Conservation (phyloP, 1,284 basidiomycete genomes). For the Ganoderma leucocontextum region DNA sequence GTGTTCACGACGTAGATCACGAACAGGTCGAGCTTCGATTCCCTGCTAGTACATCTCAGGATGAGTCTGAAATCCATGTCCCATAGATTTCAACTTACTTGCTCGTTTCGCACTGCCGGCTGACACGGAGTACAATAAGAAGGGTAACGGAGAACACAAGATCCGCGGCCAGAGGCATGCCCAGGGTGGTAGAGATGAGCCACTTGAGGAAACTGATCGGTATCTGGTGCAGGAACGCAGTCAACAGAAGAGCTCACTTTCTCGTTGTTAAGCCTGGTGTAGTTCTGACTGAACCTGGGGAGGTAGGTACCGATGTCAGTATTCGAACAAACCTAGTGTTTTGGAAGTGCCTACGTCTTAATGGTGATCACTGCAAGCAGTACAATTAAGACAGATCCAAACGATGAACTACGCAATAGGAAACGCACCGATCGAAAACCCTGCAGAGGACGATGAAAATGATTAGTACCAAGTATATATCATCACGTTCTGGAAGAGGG, state of each 20-base stretch:
- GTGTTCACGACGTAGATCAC: slow-evolving; percentile 7
- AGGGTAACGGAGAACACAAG: slow-evolving; percentile 5
- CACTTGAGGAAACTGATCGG: not conserved
- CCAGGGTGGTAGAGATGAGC: slow-evolving; percentile 4
- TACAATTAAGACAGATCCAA: not conserved
- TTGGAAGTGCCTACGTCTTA: not conserved
- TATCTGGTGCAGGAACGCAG: no score
- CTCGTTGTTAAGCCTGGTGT: not conserved
- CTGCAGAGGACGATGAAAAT: not conserved
- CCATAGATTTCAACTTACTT: not conserved
- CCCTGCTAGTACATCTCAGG: not conserved
- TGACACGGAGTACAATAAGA: not conserved
- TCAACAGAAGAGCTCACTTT: not conserved
- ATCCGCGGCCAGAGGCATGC: not conserved
- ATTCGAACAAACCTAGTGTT: no score
- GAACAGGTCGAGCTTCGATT: not conserved
- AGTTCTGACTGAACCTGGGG: not conserved
- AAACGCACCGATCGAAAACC: not conserved
- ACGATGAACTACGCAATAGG: not conserved
- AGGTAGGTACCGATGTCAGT: not conserved
- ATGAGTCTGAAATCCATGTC: not conserved
- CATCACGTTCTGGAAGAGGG: no score
- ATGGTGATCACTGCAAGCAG: not conserved
- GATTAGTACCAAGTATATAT: not conserved
- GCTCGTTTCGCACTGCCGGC: not conserved